phyloP scores from a whole-genome alignment of 164 flowering plant species.

The Buxus sempervirens region DNA sequence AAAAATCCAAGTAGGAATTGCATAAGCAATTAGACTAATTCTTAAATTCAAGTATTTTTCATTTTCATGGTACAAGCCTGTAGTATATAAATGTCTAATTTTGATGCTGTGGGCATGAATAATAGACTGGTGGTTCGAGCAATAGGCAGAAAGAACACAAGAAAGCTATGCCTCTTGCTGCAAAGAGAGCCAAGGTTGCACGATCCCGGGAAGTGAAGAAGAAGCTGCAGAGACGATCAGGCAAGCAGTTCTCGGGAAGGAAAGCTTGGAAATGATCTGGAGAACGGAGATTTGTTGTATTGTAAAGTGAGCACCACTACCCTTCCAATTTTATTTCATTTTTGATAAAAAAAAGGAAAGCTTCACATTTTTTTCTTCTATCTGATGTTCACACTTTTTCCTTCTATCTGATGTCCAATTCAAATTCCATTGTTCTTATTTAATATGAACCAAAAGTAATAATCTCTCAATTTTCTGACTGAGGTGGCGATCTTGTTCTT shows the following conservation, averaged over 20 bases:
- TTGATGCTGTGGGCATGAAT: background rate
- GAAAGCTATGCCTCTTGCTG: conserved; percentile 80
- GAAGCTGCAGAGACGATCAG: conserved; percentile 35
- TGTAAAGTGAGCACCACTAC: background rate
- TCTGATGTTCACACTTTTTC: too few relatives aligned
- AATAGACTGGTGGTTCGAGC: conserved; percentile 79
- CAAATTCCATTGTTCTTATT: too few relatives aligned
- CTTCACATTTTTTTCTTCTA: too few relatives aligned
- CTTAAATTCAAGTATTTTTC: too few relatives aligned
- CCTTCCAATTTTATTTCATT: background rate
- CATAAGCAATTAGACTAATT: too few relatives aligned
- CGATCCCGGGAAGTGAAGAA: conserved; percentile 49
- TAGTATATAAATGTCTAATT: background rate
- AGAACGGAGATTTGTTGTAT: background rate
- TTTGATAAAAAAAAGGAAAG: too few relatives aligned
- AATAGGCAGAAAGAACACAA: conserved; percentile 78
- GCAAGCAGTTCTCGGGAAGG: conserved; percentile 78
- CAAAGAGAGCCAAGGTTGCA: conserved; percentile 61
- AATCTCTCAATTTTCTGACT: too few relatives aligned
- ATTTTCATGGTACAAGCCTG: too few relatives aligned
- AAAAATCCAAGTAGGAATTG: too few relatives aligned
- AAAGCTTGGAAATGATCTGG: conserved; percentile 72
- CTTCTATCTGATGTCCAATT: too few relatives aligned
- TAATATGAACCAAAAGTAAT: too few relatives aligned
- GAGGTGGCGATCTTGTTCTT: too few relatives aligned